Evolutionary conservation across 768 basidiomycete genomes (phyloP).

Genomic region (Phaeotremella skinneri): DNA sequence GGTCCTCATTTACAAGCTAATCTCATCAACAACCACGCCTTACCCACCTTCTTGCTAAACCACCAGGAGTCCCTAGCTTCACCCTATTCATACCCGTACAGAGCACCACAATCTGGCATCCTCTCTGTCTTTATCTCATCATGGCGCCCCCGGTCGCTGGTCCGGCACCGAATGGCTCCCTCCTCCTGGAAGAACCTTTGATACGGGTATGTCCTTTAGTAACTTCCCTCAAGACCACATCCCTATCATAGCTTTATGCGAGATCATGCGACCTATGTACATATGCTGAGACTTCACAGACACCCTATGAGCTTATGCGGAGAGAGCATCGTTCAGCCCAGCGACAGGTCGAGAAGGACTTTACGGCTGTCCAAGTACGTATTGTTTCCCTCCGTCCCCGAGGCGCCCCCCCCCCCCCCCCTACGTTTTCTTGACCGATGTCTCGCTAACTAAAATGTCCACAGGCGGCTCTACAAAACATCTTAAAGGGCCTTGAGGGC

Average conservation of each 20-base stretch:
- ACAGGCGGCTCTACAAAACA: slow-evolving; percentile 20
- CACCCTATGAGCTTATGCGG: slow-evolving; percentile 48
- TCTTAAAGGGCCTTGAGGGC: slow-evolving; percentile 19
- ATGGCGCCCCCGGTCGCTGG: not conserved
- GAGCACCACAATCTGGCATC: too few species aligned
- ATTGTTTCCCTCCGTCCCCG: too few species aligned
- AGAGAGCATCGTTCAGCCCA: slow-evolving; percentile 49
- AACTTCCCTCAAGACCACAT: not conserved
- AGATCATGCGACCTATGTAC: not conserved
- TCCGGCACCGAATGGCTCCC: slow-evolving; percentile 9
- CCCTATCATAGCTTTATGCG: not conserved
- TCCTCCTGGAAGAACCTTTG: slow-evolving; percentile 48
- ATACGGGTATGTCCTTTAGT: slow-evolving; percentile 32
- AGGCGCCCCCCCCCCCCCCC: not conserved
- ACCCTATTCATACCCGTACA: too few species aligned
- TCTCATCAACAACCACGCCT: too few species aligned
- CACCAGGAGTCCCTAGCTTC: too few species aligned
- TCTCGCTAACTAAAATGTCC: too few species aligned
- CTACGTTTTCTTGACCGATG: not conserved
- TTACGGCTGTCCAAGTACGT: slow-evolving; percentile 45
- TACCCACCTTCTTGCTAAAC: too few species aligned
- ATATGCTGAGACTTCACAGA: slow-evolving; percentile 19
- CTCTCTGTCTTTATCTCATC: not conserved
- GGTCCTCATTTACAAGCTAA: too few species aligned
- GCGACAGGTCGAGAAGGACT: slow-evolving; percentile 51